These are phyloP conservation scores for Aspergillus sp. DNA, from an alignment of 2,329 filamentous ascomycete species.

Conservation along the genomic window DNA sequence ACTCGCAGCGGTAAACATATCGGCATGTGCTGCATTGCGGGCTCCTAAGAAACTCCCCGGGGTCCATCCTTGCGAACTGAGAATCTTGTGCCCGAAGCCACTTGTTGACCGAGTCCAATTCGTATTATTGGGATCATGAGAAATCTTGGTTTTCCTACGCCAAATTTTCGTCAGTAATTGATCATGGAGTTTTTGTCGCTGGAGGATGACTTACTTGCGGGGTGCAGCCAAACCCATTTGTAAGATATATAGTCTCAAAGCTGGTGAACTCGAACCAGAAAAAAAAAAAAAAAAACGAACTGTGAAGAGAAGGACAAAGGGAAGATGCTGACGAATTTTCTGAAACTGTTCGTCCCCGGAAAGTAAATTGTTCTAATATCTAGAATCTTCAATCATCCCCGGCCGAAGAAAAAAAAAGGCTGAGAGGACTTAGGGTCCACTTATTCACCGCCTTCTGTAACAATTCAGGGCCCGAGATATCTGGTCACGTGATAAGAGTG, in stretches of 20 bases:
- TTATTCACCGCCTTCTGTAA: not conserved
- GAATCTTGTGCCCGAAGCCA: conserved; percentile 85
- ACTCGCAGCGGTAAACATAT: conserved; percentile 75
- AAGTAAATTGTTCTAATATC: not conserved
- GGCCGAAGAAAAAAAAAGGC: not conserved
- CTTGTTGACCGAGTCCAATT: conserved; percentile 81
- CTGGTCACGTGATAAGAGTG: not conserved
- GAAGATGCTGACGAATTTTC: not conserved
- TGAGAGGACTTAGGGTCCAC: not conserved
- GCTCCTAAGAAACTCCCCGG: conserved; percentile 82
- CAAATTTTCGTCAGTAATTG: conserved; percentile 4
- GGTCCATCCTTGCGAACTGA: conserved; percentile 85
- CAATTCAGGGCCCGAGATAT: not conserved
- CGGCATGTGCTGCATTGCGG: conserved; percentile 70
- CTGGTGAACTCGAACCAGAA: not conserved
- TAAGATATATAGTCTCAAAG: not conserved
- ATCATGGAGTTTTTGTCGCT: not conserved
- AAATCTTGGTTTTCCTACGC: conserved; percentile 67
- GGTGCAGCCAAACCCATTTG: conserved; percentile 68
- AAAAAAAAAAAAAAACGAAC: not conserved
- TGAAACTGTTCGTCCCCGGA: not conserved
- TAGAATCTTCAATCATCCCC: not conserved
- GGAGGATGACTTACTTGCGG: conserved; percentile 56
- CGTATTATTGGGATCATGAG: conserved; percentile 92
- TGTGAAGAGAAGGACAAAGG: not conserved